These are phyloP conservation scores for Fraxinus quadrangulata DNA, from an alignment of 257 asterid species.

Conservation along the genomic window DNA sequence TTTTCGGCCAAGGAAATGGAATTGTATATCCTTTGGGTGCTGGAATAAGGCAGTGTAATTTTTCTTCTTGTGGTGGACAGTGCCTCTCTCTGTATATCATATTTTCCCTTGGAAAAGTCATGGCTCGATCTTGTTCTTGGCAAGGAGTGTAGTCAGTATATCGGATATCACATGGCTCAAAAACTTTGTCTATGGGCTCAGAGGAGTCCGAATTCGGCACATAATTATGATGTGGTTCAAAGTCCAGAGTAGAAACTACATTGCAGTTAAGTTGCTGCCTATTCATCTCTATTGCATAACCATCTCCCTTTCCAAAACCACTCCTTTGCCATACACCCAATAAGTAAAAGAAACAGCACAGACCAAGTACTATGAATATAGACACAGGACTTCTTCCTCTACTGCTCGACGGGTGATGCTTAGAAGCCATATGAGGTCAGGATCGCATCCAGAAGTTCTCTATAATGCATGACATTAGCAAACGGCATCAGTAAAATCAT, in stretches of 20 bases:
- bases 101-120: conserved; percentile 83
- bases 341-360: conserved; percentile 74
- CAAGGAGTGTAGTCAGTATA: conserved; percentile 85
- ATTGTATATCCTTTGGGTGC: conserved; percentile 79
- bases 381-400: conserved; percentile 68
- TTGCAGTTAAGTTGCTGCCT: conserved; percentile 61
- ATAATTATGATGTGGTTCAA: conserved; percentile 73
- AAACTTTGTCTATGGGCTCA: conserved; percentile 53
- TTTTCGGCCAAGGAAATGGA: conserved; percentile 96
- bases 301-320: conserved; percentile 86
- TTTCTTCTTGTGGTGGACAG: conserved; percentile 78
- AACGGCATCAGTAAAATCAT: conserved; percentile 3
- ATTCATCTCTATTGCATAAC: conserved; percentile 57
- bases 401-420: conserved; percentile 50
- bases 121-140: conserved; percentile 93
- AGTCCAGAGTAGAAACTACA: conserved; percentile 54
- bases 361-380: conserved; percentile 58
- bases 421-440: conserved; percentile 62
- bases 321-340: conserved; percentile 88
- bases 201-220: conserved; percentile 60
- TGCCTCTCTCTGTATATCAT: conserved; percentile 93
- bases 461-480: conserved; percentile 22
- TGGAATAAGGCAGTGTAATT: conserved; percentile 75
- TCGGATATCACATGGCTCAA: conserved; percentile 61
- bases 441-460: conserved; percentile 39